Percentiles rank a stretch among this genome's conserved stretches.
phyloP scores from a whole-genome alignment of 306 rosid species.

The Gynostemma pentaphyllum region DNA sequence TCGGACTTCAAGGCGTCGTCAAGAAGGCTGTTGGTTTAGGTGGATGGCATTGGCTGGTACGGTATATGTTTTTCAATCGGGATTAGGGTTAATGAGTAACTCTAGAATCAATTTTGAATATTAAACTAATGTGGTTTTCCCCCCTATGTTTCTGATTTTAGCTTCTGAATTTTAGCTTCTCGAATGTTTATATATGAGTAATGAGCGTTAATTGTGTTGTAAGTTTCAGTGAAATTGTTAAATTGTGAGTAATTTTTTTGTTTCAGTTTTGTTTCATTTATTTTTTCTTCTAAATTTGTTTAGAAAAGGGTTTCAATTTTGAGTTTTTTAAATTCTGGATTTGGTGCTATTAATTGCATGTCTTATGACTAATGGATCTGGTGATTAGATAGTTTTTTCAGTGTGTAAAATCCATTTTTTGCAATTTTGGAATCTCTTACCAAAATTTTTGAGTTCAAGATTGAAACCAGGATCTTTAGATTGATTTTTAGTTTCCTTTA shows the following conservation, averaged over 20 bases:
- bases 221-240: neutral
- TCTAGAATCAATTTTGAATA: neutral
- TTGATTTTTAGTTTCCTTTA: neutral
- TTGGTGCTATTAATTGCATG: constrained; percentile 35
- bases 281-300: neutral
- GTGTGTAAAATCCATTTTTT: neutral
- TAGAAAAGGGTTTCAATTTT: neutral
- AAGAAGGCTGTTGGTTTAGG: constrained; percentile 97
- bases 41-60: constrained; percentile 99
- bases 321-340: neutral
- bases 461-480: neutral
- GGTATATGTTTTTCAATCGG: neutral
- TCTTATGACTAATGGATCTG: constrained; percentile 52
- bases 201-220: neutral
- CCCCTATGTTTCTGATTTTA: constrained; percentile 8
- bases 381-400: constrained; percentile 14
- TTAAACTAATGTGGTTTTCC: constrained; percentile 18
- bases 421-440: neutral
- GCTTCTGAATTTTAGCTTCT: too few species aligned
- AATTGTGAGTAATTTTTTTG: neutral
- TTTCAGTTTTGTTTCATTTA: neutral
- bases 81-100: constrained; percentile 2
- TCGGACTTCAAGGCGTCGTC: constrained; percentile 93
- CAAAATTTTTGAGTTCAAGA: neutral
- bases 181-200: too few species aligned